Base-by-base conservation (phyloP, 345 rosid species). In the Eucalyptus marginata region DNA sequence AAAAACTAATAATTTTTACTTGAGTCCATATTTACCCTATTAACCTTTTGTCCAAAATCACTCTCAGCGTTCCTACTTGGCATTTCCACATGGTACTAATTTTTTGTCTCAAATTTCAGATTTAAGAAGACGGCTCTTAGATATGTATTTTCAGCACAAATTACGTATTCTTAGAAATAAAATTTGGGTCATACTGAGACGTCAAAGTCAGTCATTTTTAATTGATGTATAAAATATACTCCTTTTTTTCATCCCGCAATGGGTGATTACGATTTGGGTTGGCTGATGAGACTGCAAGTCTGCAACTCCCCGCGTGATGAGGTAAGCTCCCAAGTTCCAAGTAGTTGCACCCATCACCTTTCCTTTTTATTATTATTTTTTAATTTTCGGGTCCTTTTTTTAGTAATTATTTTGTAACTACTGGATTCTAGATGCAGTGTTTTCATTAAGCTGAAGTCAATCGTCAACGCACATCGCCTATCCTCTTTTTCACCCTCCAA, bases 181-280 rank as follows among this genome's bases (percentile, higher is more conserved):
- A 1, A 52, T 52, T 52, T 52, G 56, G 24, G 10, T 52, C 0
- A 52, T 1, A 0, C 2, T 7, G 56, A 51, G 56, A 51, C 0
- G 22, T 51, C 22, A 1, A 51, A 17, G 56, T 3, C 56, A 17
- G 56, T 17, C 56, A 51, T 51, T 51, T 51, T 1, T 51, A 7
- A 51, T 51, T 18, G 56, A 52, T 18, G 56, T 52, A 52, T 18
- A 52, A 52, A 52, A 52, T 52, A 3, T 52, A 52, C 56, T 52
- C 24, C 4, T 3, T 17, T 52, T 52, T 18, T 52, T 7, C 24
- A 52, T 18, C 10, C 10, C 24, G 2, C 2, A 18, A 0, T 52
- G 58, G 58, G 58, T 52, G 58, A 52, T 18, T 18, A 52, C 58
- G 58, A 0, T 18, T 52, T 52, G 58, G 58, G 24, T 52, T 56